phyloP scores from a whole-genome alignment of 768 basidiomycete species.

The Trametopsis cervina region DNA sequence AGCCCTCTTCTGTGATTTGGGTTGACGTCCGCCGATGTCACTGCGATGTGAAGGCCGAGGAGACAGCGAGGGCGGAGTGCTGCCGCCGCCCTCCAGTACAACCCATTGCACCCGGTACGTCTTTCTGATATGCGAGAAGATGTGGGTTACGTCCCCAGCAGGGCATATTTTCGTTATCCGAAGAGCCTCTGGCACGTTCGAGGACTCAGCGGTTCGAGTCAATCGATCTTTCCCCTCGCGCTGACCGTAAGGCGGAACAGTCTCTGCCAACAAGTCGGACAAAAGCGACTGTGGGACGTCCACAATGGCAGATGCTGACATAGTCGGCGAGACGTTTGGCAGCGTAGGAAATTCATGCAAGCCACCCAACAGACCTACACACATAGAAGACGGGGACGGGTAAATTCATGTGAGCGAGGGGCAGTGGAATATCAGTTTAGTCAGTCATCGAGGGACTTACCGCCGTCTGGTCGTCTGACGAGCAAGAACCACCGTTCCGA shows the following conservation, averaged over 20 bases:
- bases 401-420: slow-evolving; percentile 4
- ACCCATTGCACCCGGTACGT: slow-evolving; percentile 77
- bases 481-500: slow-evolving; percentile 61
- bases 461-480: slow-evolving; percentile 75
- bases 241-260: slow-evolving; percentile 17
- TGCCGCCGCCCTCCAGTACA: slow-evolving; percentile 46
- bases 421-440: neutral
- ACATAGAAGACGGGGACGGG: slow-evolving; percentile 2
- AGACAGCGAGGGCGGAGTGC: slow-evolving; percentile 32
- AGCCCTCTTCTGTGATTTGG: too few relatives aligned
- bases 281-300: slow-evolving; percentile 31
- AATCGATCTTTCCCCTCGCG: slow-evolving; percentile 5
- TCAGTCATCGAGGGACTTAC: slow-evolving; percentile 39
- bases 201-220: slow-evolving; percentile 4
- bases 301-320: slow-evolving; percentile 27
- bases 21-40: slow-evolving; percentile 7
- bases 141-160: slow-evolving; percentile 64
- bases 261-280: slow-evolving; percentile 31
- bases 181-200: slow-evolving; percentile 2
- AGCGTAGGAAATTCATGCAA: slow-evolving; percentile 81
- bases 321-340: slow-evolving; percentile 42
- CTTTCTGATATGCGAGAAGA: slow-evolving; percentile 89
- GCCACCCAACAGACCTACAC: slow-evolving; percentile 80
- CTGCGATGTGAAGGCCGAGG: neutral
- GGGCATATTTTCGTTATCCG: slow-evolving; percentile 40